phyloP scores from a whole-genome alignment of 805 yeast species.

The Priceomyces melissophilus region DNA sequence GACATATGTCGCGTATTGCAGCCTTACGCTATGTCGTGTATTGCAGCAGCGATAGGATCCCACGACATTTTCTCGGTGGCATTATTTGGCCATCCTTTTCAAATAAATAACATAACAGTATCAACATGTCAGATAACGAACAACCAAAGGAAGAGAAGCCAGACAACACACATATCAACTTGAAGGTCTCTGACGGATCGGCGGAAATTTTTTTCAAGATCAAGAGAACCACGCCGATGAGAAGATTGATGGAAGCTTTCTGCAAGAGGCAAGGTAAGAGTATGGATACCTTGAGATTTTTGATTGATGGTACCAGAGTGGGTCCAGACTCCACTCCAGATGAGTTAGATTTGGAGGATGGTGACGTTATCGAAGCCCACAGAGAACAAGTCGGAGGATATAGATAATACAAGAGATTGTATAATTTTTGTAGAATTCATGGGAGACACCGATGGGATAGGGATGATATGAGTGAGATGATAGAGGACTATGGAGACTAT shows the following conservation, averaged over 20 bases:
- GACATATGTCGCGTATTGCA: too few species aligned
- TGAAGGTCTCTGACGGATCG: constrained; percentile 90
- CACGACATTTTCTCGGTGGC: too few species aligned
- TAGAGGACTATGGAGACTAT: too few species aligned
- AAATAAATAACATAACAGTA: constrained; percentile 1
- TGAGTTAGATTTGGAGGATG: constrained; percentile 88
- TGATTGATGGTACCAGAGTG: constrained; percentile 91
- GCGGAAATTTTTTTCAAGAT: constrained; percentile 95
- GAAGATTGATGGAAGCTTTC: constrained; percentile 94
- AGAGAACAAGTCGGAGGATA: constrained; percentile 85
- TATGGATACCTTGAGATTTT: constrained; percentile 75
- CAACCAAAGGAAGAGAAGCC: constrained; percentile 45
- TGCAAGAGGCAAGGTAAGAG: constrained; percentile 97
- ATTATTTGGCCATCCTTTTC: constrained; percentile 1
- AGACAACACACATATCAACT: constrained; percentile 72
- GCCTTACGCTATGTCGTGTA: too few species aligned
- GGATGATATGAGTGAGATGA: too few species aligned
- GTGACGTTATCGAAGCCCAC: constrained; percentile 95
- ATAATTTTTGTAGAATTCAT: too few species aligned
- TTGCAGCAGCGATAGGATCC: too few species aligned
- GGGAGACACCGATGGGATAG: too few species aligned
- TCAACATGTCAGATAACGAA: constrained; percentile 20
- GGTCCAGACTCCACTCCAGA: constrained; percentile 89
- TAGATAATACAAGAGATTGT: constrained; percentile 1
- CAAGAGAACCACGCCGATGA: constrained; percentile 86